Base-by-base conservation (phyloP, 192 early-diverging fungal species). In the Coemansia sp. region DNA sequence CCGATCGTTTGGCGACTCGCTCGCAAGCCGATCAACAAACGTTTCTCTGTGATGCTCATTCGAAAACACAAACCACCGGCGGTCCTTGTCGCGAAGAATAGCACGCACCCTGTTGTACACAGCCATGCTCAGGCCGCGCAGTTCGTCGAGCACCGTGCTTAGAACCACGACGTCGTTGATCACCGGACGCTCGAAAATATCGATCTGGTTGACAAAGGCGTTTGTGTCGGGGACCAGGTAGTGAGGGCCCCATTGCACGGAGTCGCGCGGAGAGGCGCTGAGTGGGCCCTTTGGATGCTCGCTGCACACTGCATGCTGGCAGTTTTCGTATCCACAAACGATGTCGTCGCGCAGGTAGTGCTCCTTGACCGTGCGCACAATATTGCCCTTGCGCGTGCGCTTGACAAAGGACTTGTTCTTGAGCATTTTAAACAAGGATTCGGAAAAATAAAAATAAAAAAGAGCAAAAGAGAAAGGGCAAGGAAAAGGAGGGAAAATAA, bases 341-440 rank as follows among this genome's bases (percentile, higher is more conserved):
- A 99, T 94, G 81, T 99, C 97, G 69, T 99, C 94, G 45, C 95
- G 88, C 27, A 97, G 75, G 75, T 97, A 99, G 68, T 97, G 95
- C 69, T 99, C 95, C 74, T 93, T 93, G 68, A 98, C 90, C 7
- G 95, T 90, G 68, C 94, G 95, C 47, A 97, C 82, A 36, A 96
- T 87, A 61, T 90, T 91, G 52, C 95, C 95, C 67, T 91, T 89
- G 82, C 89, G 87, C 58, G 93, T 97, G 69, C 92, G 92, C 70
- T 92, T 89, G 6, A 93, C 86, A 81, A 91, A 97, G 11, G 90
- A 83, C 74, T 94, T 95, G 62, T 86, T 84, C 55, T 88, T 79
- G 16, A 99, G 82, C 90, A 83, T 83, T 39, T 22, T 27, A 28
- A 22, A 58, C 20, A 22, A 47, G 29, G 23, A 11, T 10, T 28